phyloP scores from a whole-genome alignment of 768 basidiomycete genomes.

The Galerina sulciceps region DNA sequence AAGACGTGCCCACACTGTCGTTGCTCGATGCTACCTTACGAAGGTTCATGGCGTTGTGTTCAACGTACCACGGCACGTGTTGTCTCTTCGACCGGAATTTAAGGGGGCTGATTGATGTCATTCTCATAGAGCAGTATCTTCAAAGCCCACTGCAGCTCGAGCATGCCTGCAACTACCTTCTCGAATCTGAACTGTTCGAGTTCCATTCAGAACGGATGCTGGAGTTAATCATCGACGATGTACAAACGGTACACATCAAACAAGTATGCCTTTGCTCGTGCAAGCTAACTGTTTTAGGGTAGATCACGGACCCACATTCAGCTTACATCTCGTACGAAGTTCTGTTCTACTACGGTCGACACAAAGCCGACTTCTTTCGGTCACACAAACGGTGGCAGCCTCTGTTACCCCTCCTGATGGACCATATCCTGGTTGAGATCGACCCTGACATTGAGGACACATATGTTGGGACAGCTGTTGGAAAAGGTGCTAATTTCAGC shows the following conservation, averaged over 20 bases:
- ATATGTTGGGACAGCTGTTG: slow-evolving; percentile 49
- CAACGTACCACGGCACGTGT: slow-evolving; percentile 83
- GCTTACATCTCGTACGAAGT: slow-evolving; percentile 81
- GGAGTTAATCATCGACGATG: slow-evolving; percentile 74
- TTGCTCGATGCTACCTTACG: slow-evolving; percentile 79
- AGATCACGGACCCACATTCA: slow-evolving; percentile 87
- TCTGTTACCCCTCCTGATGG: slow-evolving; percentile 82
- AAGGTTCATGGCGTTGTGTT: slow-evolving; percentile 78
- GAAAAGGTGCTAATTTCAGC: slow-evolving; percentile 36
- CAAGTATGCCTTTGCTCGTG: slow-evolving; percentile 10
- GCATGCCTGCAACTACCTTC: slow-evolving; percentile 76
- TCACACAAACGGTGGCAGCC: slow-evolving; percentile 85
- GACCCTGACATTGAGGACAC: slow-evolving; percentile 74
- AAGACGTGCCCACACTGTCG: slow-evolving; percentile 67
- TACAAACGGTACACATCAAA: slow-evolving; percentile 57
- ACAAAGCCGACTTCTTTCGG: slow-evolving; percentile 70
- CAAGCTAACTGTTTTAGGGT: slow-evolving; percentile 2
- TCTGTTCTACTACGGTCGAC: slow-evolving; percentile 76
- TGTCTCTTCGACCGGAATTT: not conserved
- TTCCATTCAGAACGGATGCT: slow-evolving; percentile 95
- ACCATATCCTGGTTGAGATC: slow-evolving; percentile 80
- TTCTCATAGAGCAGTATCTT: slow-evolving; percentile 72
- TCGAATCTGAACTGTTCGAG: slow-evolving; percentile 85
- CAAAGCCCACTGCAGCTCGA: slow-evolving; percentile 83
- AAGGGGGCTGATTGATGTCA: slow-evolving; percentile 9